phyloP scores from a whole-genome alignment of 495 filamentous ascomycete genomes.

The Neurospora discreta region DNA sequence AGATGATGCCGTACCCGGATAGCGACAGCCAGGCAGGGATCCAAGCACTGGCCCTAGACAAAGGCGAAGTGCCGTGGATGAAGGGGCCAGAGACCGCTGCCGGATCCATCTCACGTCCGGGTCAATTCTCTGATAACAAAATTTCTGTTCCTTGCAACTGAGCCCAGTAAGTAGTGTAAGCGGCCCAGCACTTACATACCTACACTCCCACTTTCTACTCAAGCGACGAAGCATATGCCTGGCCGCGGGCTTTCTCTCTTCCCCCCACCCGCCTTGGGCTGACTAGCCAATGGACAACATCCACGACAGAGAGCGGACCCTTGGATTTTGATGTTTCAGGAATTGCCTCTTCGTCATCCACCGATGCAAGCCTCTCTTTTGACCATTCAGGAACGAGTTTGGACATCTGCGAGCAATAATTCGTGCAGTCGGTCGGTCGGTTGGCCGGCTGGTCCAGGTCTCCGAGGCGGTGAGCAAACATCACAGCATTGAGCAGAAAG shows the following conservation, averaged over 20 bases:
- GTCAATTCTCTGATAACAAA: neutral
- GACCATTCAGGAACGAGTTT: neutral
- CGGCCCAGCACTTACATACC: too few relatives aligned
- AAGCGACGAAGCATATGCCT: neutral
- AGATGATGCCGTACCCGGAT: neutral
- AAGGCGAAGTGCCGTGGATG: neutral
- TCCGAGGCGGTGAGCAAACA: neutral
- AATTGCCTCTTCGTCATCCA: slow-evolving; percentile 6
- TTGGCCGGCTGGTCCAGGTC: neutral
- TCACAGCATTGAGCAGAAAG: neutral
- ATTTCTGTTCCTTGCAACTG: neutral
- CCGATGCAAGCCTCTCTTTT: neutral
- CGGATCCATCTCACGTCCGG: neutral
- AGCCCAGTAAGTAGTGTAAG: neutral
- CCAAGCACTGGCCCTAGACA: neutral
- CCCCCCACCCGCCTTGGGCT: neutral
- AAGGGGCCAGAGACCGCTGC: neutral
- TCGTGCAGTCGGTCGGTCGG: neutral
- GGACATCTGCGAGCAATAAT: neutral
- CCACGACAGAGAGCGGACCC: slow-evolving; percentile 5
- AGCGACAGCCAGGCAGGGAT: neutral
- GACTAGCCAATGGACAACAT: slow-evolving; percentile 3
- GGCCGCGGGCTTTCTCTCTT: neutral
- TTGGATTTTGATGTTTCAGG: slow-evolving; percentile 6
- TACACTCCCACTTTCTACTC: neutral